Evolutionary conservation across 2,329 filamentous ascomycete species (phyloP), one percentile per base, ranked within the genome.

Genomic region (Aspergillus pseudoterreus): DNA sequence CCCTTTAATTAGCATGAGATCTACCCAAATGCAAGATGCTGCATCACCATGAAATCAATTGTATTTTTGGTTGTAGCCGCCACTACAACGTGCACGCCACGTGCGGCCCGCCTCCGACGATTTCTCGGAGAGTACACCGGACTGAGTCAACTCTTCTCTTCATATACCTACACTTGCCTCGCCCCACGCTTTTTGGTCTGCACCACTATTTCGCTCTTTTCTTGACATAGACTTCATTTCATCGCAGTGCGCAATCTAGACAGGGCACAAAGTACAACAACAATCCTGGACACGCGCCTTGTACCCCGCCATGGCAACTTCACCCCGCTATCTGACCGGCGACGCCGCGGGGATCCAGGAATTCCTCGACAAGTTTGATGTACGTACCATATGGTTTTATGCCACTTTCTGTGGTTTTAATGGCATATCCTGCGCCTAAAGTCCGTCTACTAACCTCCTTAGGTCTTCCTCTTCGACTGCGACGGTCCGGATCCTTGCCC

Each of bases 381-480:
- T 96, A 75, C 74, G 90, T 78, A 12, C 11, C 39, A 42, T 21
- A 19, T 17, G 17, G 39, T 21, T 22, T n/a, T 22, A 12, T 12
- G 11, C 15, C 11, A 17, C n/a, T 17, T 22, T n/a, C n/a, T 17
- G 19, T 59, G 43, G 24, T 42, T 42, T 17, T n/a, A 9, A 12
- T 2, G 11, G 14, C n/a, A 21, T 17, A 42, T 21, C n/a, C 9
- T 22, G n/a, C 17, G 15, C 38, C 39, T 9, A 19, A 15, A 42
- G 2, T 48, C 6, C 39, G 4, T 12, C 19, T 22, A 15, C 39
- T 42, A 14, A 42, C 19, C 14, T 12, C 17, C 39, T 53, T 61
- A 95, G 90, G 85, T 89, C 33, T 97, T 99, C 67, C 78, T 99
- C 11, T 90, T 99, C 65, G 94, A 99, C 70, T 99, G 94, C 75